phyloP scores from a whole-genome alignment of 148 eudicot genomes.

The Arbutus unedo region DNA sequence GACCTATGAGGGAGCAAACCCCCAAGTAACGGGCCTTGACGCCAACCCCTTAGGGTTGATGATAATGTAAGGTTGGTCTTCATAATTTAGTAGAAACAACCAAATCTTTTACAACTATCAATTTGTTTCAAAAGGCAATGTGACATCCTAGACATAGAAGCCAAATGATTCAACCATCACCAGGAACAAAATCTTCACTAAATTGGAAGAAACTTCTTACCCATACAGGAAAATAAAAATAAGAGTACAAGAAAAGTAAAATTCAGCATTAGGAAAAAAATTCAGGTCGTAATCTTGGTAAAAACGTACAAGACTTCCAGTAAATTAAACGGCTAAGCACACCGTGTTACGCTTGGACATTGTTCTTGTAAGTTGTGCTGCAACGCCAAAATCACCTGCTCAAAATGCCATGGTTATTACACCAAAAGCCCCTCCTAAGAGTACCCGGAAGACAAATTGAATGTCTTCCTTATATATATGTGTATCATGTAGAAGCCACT shows the following conservation, averaged over 20 bases:
- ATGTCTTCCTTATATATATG: neutral
- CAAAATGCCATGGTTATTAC: constrained; percentile 9
- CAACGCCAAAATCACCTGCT: constrained; percentile 99
- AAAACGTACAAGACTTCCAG: neutral
- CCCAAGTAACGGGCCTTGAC: too few relatives aligned
- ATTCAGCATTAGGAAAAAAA: neutral
- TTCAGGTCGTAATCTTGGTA: neutral
- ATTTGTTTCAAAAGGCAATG: too few relatives aligned
- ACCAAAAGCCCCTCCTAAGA: neutral
- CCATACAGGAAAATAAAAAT: neutral
- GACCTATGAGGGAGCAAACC: too few relatives aligned
- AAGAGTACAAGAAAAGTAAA: neutral
- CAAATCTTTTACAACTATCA: too few relatives aligned
- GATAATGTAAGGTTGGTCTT: too few relatives aligned
- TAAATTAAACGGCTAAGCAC: constrained; percentile 15
- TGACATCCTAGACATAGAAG: too few relatives aligned
- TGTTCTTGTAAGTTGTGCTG: constrained; percentile 95
- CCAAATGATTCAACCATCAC: too few relatives aligned
- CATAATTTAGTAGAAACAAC: too few relatives aligned
- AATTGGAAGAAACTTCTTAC: neutral
- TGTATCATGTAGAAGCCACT: neutral
- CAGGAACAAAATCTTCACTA: too few relatives aligned
- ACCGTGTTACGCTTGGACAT: constrained; percentile 99
- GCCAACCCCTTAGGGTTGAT: too few relatives aligned
- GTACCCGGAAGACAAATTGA: too few relatives aligned